Conservation (phyloP, 345 rosid species). For the Salix viminalis region DNA sequence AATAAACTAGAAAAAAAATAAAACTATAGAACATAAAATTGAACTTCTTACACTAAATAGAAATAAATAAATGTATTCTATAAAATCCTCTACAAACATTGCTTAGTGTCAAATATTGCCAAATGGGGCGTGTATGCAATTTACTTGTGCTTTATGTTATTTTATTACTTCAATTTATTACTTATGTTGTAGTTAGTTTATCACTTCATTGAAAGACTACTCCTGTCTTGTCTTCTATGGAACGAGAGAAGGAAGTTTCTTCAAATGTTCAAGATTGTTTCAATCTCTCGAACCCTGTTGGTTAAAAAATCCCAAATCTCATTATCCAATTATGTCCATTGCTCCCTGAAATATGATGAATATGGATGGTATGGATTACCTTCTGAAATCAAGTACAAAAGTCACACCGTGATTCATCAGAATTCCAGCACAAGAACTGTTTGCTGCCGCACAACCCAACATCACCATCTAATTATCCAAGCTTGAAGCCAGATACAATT, state of each 20-base stretch:
- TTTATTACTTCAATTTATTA: too few relatives aligned
- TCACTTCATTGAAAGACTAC: slow-evolving; percentile 18
- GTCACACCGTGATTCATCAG: neutral
- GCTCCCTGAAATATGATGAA: neutral
- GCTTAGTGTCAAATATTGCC: too few relatives aligned
- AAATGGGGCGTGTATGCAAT: too few relatives aligned
- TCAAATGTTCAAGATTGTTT: slow-evolving; percentile 50
- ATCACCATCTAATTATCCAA: neutral
- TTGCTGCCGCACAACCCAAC: neutral
- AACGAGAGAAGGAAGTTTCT: slow-evolving; percentile 40
- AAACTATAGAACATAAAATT: too few relatives aligned
- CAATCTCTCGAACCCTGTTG: slow-evolving; percentile 28
- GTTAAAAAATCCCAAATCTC: neutral
- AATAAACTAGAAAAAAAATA: too few relatives aligned
- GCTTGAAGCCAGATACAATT: neutral
- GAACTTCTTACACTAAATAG: too few relatives aligned
- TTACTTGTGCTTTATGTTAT: too few relatives aligned
- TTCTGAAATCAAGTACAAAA: neutral
- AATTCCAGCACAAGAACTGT: neutral
- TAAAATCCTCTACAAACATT: too few relatives aligned
- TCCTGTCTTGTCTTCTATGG: slow-evolving; percentile 44
- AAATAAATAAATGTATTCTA: too few relatives aligned
- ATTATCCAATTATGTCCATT: neutral
- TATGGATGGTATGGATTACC: neutral
- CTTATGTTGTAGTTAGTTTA: too few relatives aligned